These are phyloP conservation scores for Myotisia sp. DNA, from an alignment of 2,329 filamentous ascomycete species.

Conservation along the genomic window DNA sequence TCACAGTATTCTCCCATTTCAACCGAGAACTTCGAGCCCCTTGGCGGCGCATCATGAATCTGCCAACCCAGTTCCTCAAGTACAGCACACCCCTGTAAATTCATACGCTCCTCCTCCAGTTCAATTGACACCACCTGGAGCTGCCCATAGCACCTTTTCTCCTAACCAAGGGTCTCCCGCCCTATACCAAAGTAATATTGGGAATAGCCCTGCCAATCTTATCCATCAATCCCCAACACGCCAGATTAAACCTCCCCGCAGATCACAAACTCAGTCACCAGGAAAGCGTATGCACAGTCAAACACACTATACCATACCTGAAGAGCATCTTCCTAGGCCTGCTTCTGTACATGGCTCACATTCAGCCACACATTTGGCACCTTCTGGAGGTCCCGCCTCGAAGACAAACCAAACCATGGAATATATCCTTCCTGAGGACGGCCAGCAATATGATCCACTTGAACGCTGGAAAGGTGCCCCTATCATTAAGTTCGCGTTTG, in stretches of 20 bases:
- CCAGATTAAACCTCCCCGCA: conserved; percentile 29
- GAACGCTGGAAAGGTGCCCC: conserved; percentile 85
- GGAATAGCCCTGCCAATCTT: too few species aligned
- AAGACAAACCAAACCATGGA: conserved; percentile 38
- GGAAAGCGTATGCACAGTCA: conserved; percentile 39
- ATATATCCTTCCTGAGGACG: conserved; percentile 43
- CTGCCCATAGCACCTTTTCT: conserved; percentile 1
- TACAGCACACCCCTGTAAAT: too few species aligned
- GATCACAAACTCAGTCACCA: conserved; percentile 47
- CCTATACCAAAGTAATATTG: not conserved
- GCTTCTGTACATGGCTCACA: conserved; percentile 40
- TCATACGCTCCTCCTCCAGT: too few species aligned
- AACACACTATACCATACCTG: conserved; percentile 27
- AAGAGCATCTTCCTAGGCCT: conserved; percentile 38
- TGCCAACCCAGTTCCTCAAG: not conserved
- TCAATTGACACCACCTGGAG: too few species aligned
- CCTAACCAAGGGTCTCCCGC: not conserved
- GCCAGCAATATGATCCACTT: conserved; percentile 54
- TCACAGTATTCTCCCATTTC: conserved; percentile 36
- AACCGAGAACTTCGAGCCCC: conserved; percentile 51
- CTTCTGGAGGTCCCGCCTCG: too few species aligned
- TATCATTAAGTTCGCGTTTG: conserved; percentile 75
- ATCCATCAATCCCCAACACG: too few species aligned
- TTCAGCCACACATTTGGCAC: conserved; percentile 12
- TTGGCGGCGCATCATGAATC: conserved; percentile 40